Conservation (phyloP, 2,329 filamentous ascomycete species). For the Pyricularia pennisetigena region DNA sequence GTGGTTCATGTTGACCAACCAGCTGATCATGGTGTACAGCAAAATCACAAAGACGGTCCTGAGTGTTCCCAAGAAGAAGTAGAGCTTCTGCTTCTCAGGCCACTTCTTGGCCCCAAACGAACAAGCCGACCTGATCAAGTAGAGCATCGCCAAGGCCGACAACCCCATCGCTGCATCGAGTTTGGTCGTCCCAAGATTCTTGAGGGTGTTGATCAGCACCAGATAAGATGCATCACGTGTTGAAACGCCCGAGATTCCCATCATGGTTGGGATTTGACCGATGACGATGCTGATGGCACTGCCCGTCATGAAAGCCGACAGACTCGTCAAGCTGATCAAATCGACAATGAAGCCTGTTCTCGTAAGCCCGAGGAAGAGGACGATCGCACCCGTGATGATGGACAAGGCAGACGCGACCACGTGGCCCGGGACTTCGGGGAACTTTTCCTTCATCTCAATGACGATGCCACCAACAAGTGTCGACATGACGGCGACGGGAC, state of each 20-base stretch:
- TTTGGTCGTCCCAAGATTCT: slow-evolving; percentile 54
- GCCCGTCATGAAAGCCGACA: slow-evolving; percentile 95
- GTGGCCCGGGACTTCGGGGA: slow-evolving; percentile 50
- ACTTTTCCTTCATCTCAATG: slow-evolving; percentile 42
- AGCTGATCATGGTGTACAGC: slow-evolving; percentile 86
- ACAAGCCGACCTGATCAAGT: slow-evolving; percentile 60
- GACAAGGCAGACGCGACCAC: slow-evolving; percentile 71
- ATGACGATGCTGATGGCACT: slow-evolving; percentile 81
- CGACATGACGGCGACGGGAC: slow-evolving; percentile 91
- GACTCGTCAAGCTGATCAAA: slow-evolving; percentile 79
- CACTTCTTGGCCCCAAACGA: slow-evolving; percentile 56
- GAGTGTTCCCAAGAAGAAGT: slow-evolving; percentile 88
- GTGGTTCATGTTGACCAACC: slow-evolving; percentile 65
- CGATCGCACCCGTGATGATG: slow-evolving; percentile 67
- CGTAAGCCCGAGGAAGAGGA: slow-evolving; percentile 67
- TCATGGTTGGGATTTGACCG: slow-evolving; percentile 72
- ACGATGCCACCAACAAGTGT: slow-evolving; percentile 82
- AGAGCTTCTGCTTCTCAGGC: slow-evolving; percentile 59
- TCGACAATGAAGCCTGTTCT: slow-evolving; percentile 87
- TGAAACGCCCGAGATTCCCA: slow-evolving; percentile 64
- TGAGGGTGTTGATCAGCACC: slow-evolving; percentile 76
- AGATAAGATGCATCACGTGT: slow-evolving; percentile 63
- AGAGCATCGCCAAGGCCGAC: slow-evolving; percentile 70
- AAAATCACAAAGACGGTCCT: slow-evolving; percentile 87
- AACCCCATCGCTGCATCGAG: slow-evolving; percentile 84